A percentile compares a stretch with the other conserved stretches of the same genome.
phyloP scores from a whole-genome alignment of 225 moss, liverwort and hornwort genomes.

The Pseudoscleropodium purum region DNA sequence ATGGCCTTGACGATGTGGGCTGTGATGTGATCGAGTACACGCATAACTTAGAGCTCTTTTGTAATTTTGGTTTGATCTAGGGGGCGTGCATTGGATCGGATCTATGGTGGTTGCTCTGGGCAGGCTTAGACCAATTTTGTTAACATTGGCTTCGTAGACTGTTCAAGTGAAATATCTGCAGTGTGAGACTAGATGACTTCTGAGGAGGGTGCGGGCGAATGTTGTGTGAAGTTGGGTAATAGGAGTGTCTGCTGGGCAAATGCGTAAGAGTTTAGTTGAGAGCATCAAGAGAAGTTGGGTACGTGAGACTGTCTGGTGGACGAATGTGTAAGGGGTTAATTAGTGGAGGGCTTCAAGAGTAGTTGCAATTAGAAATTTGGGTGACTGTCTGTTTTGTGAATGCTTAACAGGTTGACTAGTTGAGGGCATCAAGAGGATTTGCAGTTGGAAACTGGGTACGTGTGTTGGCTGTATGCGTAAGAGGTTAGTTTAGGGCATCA shows the following conservation, averaged over 20 bases:
- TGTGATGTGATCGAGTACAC: not conserved
- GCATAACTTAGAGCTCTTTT: not conserved
- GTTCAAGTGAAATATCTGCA: not conserved
- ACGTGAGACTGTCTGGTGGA: not conserved
- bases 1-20: not conserved
- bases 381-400: not conserved
- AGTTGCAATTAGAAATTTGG: not conserved
- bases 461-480: not conserved
- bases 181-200: not conserved
- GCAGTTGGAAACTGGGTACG: not conserved
- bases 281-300: not conserved
- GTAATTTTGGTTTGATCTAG: not conserved
- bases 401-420: not conserved
- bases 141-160: not conserved
- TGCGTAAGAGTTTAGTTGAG: not conserved
- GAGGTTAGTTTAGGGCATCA: not conserved
- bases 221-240: not conserved
- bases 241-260: not conserved
- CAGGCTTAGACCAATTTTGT: not conserved
- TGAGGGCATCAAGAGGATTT: not conserved
- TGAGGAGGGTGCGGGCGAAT: not conserved
- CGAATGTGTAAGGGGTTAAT: not conserved
- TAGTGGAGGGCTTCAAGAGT: not conserved
- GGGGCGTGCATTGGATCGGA: not conserved
- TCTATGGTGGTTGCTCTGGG: not conserved